Percentiles rank a stretch among this genome's conserved stretches.
Evolutionary conservation across 768 basidiomycete species (phyloP).

Genomic region (Kwoniella bestiolae): DNA sequence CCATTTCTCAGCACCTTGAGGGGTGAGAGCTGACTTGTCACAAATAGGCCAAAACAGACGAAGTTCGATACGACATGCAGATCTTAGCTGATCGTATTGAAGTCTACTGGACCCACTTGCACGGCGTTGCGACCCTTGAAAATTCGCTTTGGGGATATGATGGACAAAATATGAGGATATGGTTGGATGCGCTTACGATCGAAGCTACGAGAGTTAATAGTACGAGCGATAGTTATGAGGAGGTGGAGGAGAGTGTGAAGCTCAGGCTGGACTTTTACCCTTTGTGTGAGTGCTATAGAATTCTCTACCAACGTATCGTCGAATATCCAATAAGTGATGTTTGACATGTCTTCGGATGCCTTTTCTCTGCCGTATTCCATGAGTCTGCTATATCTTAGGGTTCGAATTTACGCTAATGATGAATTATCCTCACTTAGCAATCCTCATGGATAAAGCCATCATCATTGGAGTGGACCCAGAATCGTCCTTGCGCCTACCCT

Average conservation of each 20-base stretch:
- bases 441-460: conserved; percentile 98
- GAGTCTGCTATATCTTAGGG: too few relatives aligned
- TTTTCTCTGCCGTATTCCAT: too few relatives aligned
- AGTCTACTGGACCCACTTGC: conserved; percentile 97
- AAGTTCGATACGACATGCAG: conserved; percentile 86
- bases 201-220: conserved; percentile 64
- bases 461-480: conserved; percentile 96
- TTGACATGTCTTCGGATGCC: too few relatives aligned
- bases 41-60: conserved; percentile 73
- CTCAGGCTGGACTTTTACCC: conserved; percentile 95
- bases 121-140: conserved; percentile 88
- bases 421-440: too few relatives aligned
- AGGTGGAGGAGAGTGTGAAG: conserved; percentile 89
- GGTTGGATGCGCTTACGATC: conserved; percentile 93
- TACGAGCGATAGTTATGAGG: conserved; percentile 60
- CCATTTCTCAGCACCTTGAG: conserved; percentile 6
- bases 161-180: conserved; percentile 82
- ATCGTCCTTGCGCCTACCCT: conserved; percentile 73
- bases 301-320: background rate
- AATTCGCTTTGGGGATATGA: conserved; percentile 99
- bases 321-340: background rate
- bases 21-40: background rate
- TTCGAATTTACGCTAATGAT: too few relatives aligned
- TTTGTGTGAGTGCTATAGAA: conserved; percentile 66
- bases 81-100: conserved; percentile 96